Evolutionary conservation across 1,284 basidiomycete species (phyloP).

Genomic region (Sporisorium iseilematis-ciliati): DNA sequence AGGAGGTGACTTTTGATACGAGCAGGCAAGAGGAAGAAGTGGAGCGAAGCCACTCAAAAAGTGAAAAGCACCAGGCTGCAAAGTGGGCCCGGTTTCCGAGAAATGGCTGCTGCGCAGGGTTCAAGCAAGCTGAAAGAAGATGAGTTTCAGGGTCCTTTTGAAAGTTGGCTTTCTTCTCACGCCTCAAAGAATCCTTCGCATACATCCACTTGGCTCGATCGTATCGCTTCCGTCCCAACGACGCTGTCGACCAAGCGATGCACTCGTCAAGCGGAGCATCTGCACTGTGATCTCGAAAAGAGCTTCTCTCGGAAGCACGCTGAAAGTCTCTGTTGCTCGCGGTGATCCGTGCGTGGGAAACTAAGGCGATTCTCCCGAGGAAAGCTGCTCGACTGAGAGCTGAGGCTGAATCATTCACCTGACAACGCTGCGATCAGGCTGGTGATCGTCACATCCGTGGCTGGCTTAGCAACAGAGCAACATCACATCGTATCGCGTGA

Average conservation of each 20-base stretch:
- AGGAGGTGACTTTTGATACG: background rate
- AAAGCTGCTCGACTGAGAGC: background rate
- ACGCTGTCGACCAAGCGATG: background rate
- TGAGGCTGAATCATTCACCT: conserved; percentile 9
- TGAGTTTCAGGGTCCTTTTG: conserved; percentile 2
- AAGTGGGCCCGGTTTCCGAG: conserved; percentile 5
- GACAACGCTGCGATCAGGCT: background rate
- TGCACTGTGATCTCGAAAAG: background rate
- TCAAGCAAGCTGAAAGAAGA: conserved; percentile 2
- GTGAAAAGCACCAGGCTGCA: background rate
- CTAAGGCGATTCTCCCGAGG: conserved; percentile 6
- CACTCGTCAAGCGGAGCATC: background rate
- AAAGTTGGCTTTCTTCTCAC: background rate
- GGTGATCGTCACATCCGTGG: background rate
- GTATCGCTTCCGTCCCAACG: background rate
- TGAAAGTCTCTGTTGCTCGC: background rate
- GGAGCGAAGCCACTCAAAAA: background rate
- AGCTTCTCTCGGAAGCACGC: background rate
- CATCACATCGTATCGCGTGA: background rate
- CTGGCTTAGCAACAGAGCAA: background rate
- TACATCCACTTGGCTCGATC: background rate
- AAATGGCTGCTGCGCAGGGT: background rate
- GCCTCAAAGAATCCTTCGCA: background rate
- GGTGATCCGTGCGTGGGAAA: conserved; percentile 10
- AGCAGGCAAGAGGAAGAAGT: background rate